Evolutionary conservation across 176 grass and related monocot species (phyloP).

Genomic region (Rhynchospora breviuscula): DNA sequence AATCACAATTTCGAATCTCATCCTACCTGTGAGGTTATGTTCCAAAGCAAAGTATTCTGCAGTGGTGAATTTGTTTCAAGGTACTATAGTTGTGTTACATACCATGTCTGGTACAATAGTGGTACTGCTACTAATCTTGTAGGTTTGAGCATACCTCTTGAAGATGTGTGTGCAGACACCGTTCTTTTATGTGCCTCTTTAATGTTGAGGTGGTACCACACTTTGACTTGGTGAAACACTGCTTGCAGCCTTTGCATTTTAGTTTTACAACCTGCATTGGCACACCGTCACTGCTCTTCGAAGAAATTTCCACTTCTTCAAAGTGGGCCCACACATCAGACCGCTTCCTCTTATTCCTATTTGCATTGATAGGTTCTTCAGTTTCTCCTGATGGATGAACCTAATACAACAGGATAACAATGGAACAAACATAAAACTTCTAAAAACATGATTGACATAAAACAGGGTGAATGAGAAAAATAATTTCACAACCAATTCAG

Average conservation of each 20-base stretch:
- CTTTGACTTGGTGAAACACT: not conserved
- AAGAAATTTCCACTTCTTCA: constrained; percentile 2
- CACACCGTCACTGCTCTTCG: not conserved
- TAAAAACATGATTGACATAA: not conserved
- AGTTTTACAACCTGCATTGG: not conserved
- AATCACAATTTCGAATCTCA: not conserved
- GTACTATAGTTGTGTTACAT: not conserved
- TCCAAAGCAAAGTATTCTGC: not conserved
- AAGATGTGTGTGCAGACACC: not conserved
- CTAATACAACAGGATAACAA: not conserved
- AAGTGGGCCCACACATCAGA: not conserved
- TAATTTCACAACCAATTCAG: not conserved
- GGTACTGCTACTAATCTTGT: no score
- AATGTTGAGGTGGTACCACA: not conserved
- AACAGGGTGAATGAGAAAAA: not conserved
- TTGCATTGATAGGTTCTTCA: not conserved
- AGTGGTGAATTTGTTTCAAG: not conserved
- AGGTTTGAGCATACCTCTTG: not conserved
- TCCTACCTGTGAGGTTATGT: not conserved
- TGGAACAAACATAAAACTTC: not conserved
- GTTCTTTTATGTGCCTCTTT: not conserved
- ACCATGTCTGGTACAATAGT: not conserved
- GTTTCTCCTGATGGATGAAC: not conserved
- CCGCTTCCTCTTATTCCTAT: not conserved
- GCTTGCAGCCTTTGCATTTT: not conserved